Evolutionary conservation across 306 rosid species (phyloP).

Genomic region (Hylodesmum podocarpum): DNA sequence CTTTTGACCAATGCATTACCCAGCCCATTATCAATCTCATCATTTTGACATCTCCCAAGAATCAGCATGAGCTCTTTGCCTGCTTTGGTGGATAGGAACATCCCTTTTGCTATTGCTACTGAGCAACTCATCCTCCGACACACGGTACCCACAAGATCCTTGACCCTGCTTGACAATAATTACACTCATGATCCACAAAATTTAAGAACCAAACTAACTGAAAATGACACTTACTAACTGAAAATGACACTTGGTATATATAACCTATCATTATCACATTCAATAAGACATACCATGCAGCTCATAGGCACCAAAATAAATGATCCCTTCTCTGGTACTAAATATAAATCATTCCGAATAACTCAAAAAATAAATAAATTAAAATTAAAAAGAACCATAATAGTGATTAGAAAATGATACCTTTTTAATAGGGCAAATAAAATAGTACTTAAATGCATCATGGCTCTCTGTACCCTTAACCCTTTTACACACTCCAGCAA

Average conservation of each 20-base stretch:
- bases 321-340: background rate
- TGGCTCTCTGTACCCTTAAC: background rate
- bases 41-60: background rate
- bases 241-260: background rate
- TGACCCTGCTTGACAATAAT: slow-evolving; percentile 28
- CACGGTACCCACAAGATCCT: slow-evolving; percentile 34
- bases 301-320: background rate
- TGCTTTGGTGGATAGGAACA: background rate
- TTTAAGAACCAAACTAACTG: background rate
- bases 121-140: slow-evolving; percentile 31
- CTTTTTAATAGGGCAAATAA: slow-evolving; percentile 33
- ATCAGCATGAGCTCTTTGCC: slow-evolving; percentile 18
- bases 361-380: background rate
- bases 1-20: background rate
- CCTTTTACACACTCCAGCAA: slow-evolving; percentile 45
- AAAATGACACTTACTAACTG: background rate
- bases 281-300: background rate
- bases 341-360: background rate
- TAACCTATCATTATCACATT: background rate
- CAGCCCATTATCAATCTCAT: background rate
- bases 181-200: background rate
- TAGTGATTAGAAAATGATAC: slow-evolving; percentile 11
- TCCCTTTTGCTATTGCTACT: background rate
- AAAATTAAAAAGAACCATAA: background rate
- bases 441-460: background rate